Base-by-base conservation (phyloP, 257 asterid species). In the Marsdenia floribunda region DNA sequence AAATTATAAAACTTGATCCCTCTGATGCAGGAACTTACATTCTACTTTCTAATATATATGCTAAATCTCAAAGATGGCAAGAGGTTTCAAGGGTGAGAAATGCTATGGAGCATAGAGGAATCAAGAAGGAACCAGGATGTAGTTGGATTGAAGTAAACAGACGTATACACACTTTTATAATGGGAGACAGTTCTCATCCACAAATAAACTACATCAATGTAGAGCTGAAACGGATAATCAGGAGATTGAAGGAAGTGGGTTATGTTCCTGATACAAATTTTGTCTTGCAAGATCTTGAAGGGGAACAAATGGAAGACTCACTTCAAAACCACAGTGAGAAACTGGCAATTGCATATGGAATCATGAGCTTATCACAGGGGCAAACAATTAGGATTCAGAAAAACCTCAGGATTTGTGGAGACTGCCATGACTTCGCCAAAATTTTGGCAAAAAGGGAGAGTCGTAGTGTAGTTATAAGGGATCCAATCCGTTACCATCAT, bases 61-160 rank as follows among this genome's bases (percentile, higher is more conserved):
- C 98, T 3, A 90, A 83, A 46, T 76, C 91, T 72, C 88, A 88
- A 52, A 83, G 90, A 81, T 93, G 97, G 95, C 92, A 86, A 16
- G 97, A 90, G 46, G 93, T 82, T 74, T 82, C 77, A 68, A 72
- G 76, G 21, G 76, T 93, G 83, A 87, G 97, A 86, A 76, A 75
- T 50, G 83, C 86, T 24, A 90, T 91, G 98, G 88, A 52, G 82
- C 80, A 73, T 3, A 77, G 68, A 76, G 91, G 97, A 80, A 82
- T 93, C n/a, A 88, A 87, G 87, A 91, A 93, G 81, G 97, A 91
- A 83, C 98, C 98, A 0, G 97, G 97, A 18, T 93, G 98, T 79
- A 93, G 98, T 81, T 93, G 98, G 97, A 84, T 93, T 55, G 98
- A 93, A 84, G 83, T 90, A 49, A 82, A 90, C 50, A 86, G 86